A percentile compares a stretch with the other conserved stretches of the same genome.
These are phyloP conservation scores for Inga leiocalycina DNA, from an alignment of 306 rosid species.

Conservation along the genomic window DNA sequence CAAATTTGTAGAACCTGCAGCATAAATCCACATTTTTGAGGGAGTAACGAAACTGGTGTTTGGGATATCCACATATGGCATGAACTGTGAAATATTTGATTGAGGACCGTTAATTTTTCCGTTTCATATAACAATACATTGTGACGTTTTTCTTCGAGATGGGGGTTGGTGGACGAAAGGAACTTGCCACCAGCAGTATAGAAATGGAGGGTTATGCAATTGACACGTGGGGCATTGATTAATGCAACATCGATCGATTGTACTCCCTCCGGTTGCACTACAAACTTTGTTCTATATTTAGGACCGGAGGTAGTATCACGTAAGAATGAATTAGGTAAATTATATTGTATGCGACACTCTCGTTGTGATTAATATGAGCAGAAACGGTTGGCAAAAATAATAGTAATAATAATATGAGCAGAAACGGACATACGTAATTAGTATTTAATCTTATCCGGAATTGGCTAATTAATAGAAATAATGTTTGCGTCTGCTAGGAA, in stretches of 20 bases:
- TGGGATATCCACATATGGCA: not conserved
- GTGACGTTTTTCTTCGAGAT: not conserved
- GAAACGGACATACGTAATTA: not conserved
- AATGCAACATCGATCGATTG: not conserved
- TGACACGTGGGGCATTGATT: not conserved
- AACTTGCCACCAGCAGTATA: not conserved
- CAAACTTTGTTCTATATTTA: too few relatives aligned
- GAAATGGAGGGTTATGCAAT: not conserved
- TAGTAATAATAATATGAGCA: too few relatives aligned
- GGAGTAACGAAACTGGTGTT: not conserved
- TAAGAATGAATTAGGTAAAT: not conserved
- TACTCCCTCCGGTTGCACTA: too few relatives aligned
- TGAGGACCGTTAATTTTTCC: not conserved
- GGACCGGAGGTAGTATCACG: too few relatives aligned
- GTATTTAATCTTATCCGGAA: not conserved
- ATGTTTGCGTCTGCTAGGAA: not conserved
- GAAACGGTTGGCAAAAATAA: not conserved
- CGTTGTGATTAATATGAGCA: not conserved
- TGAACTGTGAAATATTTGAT: not conserved
- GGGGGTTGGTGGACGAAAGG: slow-evolving; percentile 25
- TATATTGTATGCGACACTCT: not conserved
- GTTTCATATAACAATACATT: not conserved
- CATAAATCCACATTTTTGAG: not conserved
- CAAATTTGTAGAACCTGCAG: not conserved
- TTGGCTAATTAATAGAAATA: not conserved